Percentiles rank a stretch among this genome's conserved stretches.
These are phyloP conservation scores for Fusarium brachygibbosum DNA, from an alignment of 2,329 filamentous ascomycete species.

Conservation along the genomic window DNA sequence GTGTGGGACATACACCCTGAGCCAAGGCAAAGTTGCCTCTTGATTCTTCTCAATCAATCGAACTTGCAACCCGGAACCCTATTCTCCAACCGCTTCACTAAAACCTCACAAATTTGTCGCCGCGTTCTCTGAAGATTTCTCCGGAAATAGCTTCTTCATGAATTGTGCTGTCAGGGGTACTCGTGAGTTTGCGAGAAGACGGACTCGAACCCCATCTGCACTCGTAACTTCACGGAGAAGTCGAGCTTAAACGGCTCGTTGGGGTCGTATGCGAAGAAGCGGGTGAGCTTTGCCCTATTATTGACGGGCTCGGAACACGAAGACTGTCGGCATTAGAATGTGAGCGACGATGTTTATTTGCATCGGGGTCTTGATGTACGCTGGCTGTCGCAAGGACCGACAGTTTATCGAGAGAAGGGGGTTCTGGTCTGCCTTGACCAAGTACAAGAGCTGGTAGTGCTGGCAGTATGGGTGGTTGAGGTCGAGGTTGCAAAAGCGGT, in stretches of 20 bases:
- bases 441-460: conserved; percentile 45
- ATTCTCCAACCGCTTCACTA: conserved; percentile 8
- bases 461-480: conserved; percentile 37
- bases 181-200: conserved; percentile 17
- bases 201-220: conserved; percentile 39
- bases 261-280: conserved; percentile 42
- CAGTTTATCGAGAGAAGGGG: conserved; percentile 52
- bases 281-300: conserved; percentile 41
- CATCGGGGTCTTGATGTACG: conserved; percentile 48
- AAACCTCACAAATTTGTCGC: background rate
- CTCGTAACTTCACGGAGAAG: conserved; percentile 44
- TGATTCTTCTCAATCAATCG: conserved; percentile 3
- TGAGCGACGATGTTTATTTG: conserved; percentile 40
- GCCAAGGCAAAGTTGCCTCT: conserved; percentile 6
- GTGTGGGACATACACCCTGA: background rate
- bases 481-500: conserved; percentile 42
- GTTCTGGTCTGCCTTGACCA: conserved; percentile 43
- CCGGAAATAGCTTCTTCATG: background rate
- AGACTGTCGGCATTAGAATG: conserved; percentile 44
- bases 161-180: conserved; percentile 25
- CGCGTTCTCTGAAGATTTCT: background rate
- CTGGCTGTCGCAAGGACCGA: conserved; percentile 58
- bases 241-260: conserved; percentile 43
- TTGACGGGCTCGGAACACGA: conserved; percentile 43
- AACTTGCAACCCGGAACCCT: background rate